These are phyloP conservation scores for Kwoniella botswanensis DNA, from an alignment of 768 basidiomycete species.

Conservation along the genomic window DNA sequence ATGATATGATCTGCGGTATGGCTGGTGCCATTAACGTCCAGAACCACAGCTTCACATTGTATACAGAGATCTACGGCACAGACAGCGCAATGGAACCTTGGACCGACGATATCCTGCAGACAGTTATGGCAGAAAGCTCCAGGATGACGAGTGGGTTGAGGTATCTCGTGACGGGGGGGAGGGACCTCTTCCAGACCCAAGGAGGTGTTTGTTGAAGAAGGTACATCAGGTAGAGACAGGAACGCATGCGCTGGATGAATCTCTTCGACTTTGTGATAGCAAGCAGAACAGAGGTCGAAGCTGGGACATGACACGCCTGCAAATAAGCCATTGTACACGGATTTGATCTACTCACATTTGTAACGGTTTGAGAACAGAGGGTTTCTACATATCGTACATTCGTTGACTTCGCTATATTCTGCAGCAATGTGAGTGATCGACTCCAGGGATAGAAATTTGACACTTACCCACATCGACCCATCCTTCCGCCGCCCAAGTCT, in stretches of 20 bases:
- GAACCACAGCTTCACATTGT: constrained; percentile 51
- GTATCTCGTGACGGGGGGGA: not conserved
- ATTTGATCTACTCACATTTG: constrained; percentile 66
- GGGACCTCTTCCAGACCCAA: not conserved
- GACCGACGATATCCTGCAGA: constrained; percentile 84
- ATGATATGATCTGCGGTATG: constrained; percentile 70
- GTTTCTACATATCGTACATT: constrained; percentile 81
- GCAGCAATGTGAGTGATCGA: constrained; percentile 35
- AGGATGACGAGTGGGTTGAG: constrained; percentile 62
- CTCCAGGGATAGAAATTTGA: not conserved
- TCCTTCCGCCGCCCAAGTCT: constrained; percentile 77
- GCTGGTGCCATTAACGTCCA: constrained; percentile 32
- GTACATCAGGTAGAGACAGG: constrained; percentile 73
- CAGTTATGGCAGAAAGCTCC: constrained; percentile 88
- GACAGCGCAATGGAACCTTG: constrained; percentile 88
- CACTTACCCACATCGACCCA: constrained; percentile 88
- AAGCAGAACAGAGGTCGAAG: constrained; percentile 70
- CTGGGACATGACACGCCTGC: constrained; percentile 70
- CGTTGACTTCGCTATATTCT: constrained; percentile 76
- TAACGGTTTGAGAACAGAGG: constrained; percentile 70
- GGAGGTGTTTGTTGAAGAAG: not conserved
- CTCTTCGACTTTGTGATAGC: constrained; percentile 74
- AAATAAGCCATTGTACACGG: not conserved
- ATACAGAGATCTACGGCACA: constrained; percentile 66
- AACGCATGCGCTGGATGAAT: constrained; percentile 89